Base-by-base conservation (phyloP, 2,329 filamentous ascomycete species). In the Coniochaeta ligniaria region DNA sequence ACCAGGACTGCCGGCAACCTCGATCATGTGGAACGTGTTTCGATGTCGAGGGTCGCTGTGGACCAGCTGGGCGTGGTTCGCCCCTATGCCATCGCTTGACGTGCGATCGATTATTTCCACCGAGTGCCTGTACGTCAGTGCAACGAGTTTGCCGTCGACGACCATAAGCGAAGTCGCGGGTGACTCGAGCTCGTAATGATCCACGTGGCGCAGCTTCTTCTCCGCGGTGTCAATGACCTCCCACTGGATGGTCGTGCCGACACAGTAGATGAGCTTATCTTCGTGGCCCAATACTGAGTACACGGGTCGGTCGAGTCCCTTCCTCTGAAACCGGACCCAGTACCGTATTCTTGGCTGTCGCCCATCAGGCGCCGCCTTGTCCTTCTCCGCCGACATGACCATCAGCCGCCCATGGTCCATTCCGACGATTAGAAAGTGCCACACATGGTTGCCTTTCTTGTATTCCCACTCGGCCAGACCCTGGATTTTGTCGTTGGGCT, bases 381-480 rank as follows among this genome's bases (percentile, higher is more conserved):
- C 69, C 58, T 62, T 70, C 50, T 78, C 75, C 7, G 81, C 76
- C 1, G 83, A 81, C 16, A 87, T 76, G 8, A 89, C 77, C 22
- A 86, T 67, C 14, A 90, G 73, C 6, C 79, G 75, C 1, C 85
- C 85, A 11, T 74, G 73, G 35, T 76, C 77, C 0, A 83, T 84
- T 4, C 83, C 79, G 12, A 89, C 79, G 16, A 91, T 77, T 35
- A 91, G 76, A 67, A 86, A 88, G 1, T 82, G 78, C 71, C 87
- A 89, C 0, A 73, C 78, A 60, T 81, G 83, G n/a, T 76, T 78
- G 41, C 83, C 78, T 60, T 83, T 82, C 35, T 76, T 73, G 63
- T 83, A 85, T 6, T 77, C 70, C 89, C 89, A 92, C 63, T 90
- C 85, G 1, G 81, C 71, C 8, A 92, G 71, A 1, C 83, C 79